Percentiles rank a stretch among this genome's conserved stretches.
phyloP scores from a whole-genome alignment of 2,329 filamentous ascomycete genomes.

The Neofusicoccum parvum region DNA sequence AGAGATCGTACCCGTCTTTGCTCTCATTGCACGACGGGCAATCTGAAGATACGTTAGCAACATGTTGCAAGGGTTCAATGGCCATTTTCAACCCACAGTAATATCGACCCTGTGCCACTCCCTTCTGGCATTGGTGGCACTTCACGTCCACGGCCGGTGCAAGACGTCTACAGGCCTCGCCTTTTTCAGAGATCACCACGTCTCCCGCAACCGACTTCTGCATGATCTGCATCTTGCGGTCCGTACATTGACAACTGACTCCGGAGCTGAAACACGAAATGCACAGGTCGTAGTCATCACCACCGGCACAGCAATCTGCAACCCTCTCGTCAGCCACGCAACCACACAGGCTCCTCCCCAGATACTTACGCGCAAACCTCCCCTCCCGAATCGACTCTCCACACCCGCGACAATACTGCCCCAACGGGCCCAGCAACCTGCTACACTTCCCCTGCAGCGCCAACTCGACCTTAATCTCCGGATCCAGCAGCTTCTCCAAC shows the following conservation, averaged over 20 bases:
- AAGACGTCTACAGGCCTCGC: neutral
- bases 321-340: neutral
- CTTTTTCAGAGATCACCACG: conserved; percentile 2
- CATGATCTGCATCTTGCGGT: neutral
- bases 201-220: conserved; percentile 10
- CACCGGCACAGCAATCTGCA: conserved; percentile 7
- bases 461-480: conserved; percentile 9
- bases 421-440: conserved; percentile 8
- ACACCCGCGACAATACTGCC: conserved; percentile 13
- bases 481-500: conserved; percentile 15
- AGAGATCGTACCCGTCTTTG: neutral
- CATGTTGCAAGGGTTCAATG: too few relatives aligned
- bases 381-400: conserved; percentile 5
- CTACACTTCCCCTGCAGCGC: conserved; percentile 6
- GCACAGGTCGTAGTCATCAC: conserved; percentile 1
- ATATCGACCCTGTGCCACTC: neutral
- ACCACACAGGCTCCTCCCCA: rapidly evolving
- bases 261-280: neutral
- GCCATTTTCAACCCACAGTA: neutral
- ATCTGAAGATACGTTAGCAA: neutral
- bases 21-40: neutral
- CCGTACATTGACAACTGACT: neutral
- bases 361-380: conserved; percentile 10
- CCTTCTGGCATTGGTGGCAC: neutral
- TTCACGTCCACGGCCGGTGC: neutral